Evolutionary conservation across 2,329 filamentous ascomycete species (phyloP), one percentile per base, ranked within the genome.

Genomic region (Exophiala oligosperma): DNA sequence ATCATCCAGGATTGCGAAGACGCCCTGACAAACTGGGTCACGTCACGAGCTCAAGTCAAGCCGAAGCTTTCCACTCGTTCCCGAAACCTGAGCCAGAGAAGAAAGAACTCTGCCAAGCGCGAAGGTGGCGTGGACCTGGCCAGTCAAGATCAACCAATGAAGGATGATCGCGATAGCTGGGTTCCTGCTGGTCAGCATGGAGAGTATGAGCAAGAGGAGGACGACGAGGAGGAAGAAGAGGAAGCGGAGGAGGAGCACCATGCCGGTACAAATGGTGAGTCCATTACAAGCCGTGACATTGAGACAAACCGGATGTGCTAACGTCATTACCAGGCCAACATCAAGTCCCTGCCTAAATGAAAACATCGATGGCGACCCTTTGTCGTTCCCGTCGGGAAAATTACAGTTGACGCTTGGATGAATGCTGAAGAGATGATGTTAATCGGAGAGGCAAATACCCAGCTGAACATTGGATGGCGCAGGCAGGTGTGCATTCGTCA

Each of bases 1-100:
- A 97, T 99, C 76, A 97, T 99, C 71, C 94, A 99, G 79, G 94
- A 99, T 76, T 99, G 94, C 75, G 94, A 99, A 77, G 92, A 97
- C 72, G 85, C 94, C 1, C 86, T 99, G 61, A 97, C 92, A 73
- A 97, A 96, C 81, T 99, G 94, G 94, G 92, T 97, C 40, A 84
- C 86, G 57, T 88, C 91, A 69, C 94, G 95, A 71, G 93, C 94
- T 4, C 88, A 91, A 47, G 92, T 99, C 67, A 89, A 84, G 56
- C 88, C 92, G 64, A 92, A 91, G 74, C 85, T 99, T 49, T 96
- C 91, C 3, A 89, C 87, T 17, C 91, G 94, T 59, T 86, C 93
- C 41, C 91, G 92, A 67, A 95, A 88, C 14, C 84, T 97, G 37
- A 96, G 91, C 47, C 91, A 92, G 74, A 88, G 92, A 67, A 88